These are phyloP conservation scores for Eutrema salsugineum DNA, from an alignment of 441 rosid species.

Conservation along the genomic window DNA sequence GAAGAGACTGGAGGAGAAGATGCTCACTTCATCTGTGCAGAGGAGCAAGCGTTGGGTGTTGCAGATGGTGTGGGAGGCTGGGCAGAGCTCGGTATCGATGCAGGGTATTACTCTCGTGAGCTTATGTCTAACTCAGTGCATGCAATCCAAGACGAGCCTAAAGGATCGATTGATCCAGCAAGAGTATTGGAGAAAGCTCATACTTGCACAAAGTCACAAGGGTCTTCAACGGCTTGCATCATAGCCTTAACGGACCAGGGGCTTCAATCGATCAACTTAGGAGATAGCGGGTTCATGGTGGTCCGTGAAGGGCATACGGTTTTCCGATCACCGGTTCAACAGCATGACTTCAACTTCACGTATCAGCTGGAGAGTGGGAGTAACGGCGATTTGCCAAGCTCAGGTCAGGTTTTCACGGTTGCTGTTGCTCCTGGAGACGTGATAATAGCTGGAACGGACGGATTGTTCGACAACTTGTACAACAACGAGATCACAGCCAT, in stretches of 20 bases:
- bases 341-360: conserved; percentile 84
- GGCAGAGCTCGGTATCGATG: conserved; percentile 85
- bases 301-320: conserved; percentile 82
- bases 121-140: conserved; percentile 81
- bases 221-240: conserved; percentile 91
- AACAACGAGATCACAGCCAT: conserved; percentile 87
- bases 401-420: conserved; percentile 69
- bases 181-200: conserved; percentile 87
- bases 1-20: conserved; percentile 93
- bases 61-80: conserved; percentile 99
- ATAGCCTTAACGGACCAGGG: conserved; percentile 76
- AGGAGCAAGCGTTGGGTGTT: conserved; percentile 82
- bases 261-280: conserved; percentile 68
- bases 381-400: conserved; percentile 52
- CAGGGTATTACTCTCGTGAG: conserved; percentile 77
- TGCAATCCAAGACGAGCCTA: conserved; percentile 79
- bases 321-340: conserved; percentile 84
- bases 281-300: conserved; percentile 93
- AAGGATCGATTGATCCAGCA: conserved; percentile 71
- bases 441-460: conserved; percentile 93
- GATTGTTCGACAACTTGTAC: conserved; percentile 89
- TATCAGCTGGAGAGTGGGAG: conserved; percentile 78
- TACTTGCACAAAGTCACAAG: conserved; percentile 72
- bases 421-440: conserved; percentile 84
- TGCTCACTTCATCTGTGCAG: conserved; percentile 80